Base-by-base conservation (phyloP, 371 early-diverging fungal genomes). In the Mucor racemosus region DNA sequence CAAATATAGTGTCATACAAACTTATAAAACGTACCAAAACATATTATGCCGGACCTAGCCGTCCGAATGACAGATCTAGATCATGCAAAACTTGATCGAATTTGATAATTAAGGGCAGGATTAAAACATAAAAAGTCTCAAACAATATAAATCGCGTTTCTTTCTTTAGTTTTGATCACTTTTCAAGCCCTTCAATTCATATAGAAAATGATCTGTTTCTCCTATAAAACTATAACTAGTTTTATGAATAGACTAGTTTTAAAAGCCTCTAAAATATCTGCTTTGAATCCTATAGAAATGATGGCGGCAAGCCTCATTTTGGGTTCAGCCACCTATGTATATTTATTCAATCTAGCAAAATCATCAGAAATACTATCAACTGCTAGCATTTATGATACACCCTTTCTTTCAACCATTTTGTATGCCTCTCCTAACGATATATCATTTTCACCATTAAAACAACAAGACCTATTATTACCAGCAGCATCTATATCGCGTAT, bases 381-480 rank as follows among this genome's bases (percentile, higher is more conserved):
- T 17, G 58, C 58, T 8, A 58, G 39, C 21, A 58, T 58, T 19
- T 39, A 58, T 19, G 35, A 58, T 13, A 58, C 58, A 38, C 39
- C 58, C 1, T 58, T n/a, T 11, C 10, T 58, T 1, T 58, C 58
- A 9, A 58, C 58, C 14, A 35, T 58, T 21, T 14, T 58, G 35
- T 58, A 58, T 19, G 58, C 58, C 9, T 58, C 58, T 3, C 58
- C 58, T 10, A 38, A 58, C 4, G 58, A 58, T 19, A 39, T 38
- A 0, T n/a, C 58, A 0, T 58, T 58, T 19, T 39, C 58, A 10
- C 40, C 40, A 38, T 39, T 58, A 8, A 19, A 39, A 19, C 36
- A 58, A 35, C 36, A 58, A 35, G 58, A 38, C 21, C 36, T 5
- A 21, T 15, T 8, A 3, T 3, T 58, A 21, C 58, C 36, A 35